Conservation (phyloP, 2,329 filamentous ascomycete genomes). For the Verticillium longisporum region DNA sequence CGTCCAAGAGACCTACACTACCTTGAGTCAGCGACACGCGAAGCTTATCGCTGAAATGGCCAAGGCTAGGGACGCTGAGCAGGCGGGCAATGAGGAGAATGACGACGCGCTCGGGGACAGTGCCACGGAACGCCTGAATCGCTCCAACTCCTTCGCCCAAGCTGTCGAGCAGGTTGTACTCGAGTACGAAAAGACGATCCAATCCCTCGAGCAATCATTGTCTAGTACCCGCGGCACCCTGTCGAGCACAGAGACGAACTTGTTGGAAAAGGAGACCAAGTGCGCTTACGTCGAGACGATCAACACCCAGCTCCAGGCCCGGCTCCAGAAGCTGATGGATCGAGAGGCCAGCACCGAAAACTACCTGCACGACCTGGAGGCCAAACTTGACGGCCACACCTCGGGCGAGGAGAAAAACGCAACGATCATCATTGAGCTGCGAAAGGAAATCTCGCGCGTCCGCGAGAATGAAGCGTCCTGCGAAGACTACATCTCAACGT, state of each 20-base stretch:
- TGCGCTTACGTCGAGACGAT: slow-evolving; percentile 90
- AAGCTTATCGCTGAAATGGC: slow-evolving; percentile 91
- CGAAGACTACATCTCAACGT: slow-evolving; percentile 94
- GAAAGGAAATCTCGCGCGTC: slow-evolving; percentile 82
- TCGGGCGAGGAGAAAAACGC: slow-evolving; percentile 91
- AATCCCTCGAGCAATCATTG: slow-evolving; percentile 83
- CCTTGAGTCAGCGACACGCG: slow-evolving; percentile 88
- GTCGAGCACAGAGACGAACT: slow-evolving; percentile 73
- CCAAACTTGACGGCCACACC: slow-evolving; percentile 82
- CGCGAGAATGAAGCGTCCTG: slow-evolving; percentile 85
- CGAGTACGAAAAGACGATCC: slow-evolving; percentile 98
- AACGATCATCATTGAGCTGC: slow-evolving; percentile 75
- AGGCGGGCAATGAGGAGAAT: slow-evolving; percentile 44
- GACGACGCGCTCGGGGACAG: slow-evolving; percentile 66
- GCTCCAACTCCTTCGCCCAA: slow-evolving; percentile 92
- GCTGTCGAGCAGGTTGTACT: slow-evolving; percentile 93
- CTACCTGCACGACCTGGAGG: slow-evolving; percentile 87
- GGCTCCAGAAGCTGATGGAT: slow-evolving; percentile 88
- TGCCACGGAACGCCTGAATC: slow-evolving; percentile 80
- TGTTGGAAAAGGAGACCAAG: slow-evolving; percentile 90
- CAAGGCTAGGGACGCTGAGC: slow-evolving; percentile 68
- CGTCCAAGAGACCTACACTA: slow-evolving; percentile 87
- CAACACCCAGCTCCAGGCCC: slow-evolving; percentile 79
- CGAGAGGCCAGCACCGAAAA: slow-evolving; percentile 86
- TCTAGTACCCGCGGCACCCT: slow-evolving; percentile 81